These are phyloP conservation scores for Babesia sp. DNA, from an alignment of 169 alveolate species.

Conservation along the genomic window DNA sequence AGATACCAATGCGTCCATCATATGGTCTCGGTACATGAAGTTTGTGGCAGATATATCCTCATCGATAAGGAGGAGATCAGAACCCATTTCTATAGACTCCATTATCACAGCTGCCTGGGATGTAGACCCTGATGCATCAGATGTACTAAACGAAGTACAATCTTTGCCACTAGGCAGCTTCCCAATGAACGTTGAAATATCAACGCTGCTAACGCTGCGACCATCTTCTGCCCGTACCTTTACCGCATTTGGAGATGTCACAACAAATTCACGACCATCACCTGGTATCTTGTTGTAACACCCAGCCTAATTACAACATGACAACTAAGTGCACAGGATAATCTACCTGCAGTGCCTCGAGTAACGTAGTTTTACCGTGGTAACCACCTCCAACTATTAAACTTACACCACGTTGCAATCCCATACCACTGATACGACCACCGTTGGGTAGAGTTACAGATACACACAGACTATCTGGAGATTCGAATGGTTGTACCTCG, in stretches of 20 bases:
- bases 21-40: slow-evolving; percentile 59
- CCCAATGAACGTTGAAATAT: slow-evolving; percentile 76
- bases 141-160: slow-evolving; percentile 54
- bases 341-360: slow-evolving; percentile 66
- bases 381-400: slow-evolving; percentile 84
- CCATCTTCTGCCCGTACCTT: slow-evolving; percentile 77
- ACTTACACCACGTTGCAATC: slow-evolving; percentile 73
- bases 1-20: slow-evolving; percentile 53
- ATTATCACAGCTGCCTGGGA: slow-evolving; percentile 81
- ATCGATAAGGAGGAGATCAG: slow-evolving; percentile 65
- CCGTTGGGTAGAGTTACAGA: slow-evolving; percentile 49
- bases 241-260: slow-evolving; percentile 70
- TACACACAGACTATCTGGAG: slow-evolving; percentile 48
- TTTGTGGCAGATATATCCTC: slow-evolving; percentile 78
- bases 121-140: slow-evolving; percentile 79
- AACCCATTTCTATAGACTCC: slow-evolving; percentile 81
- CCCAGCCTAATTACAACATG: slow-evolving; percentile 63
- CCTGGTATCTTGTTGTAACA: slow-evolving; percentile 78
- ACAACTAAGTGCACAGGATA: background rate
- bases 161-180: slow-evolving; percentile 71
- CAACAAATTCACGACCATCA: slow-evolving; percentile 82
- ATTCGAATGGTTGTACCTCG: slow-evolving; percentile 42
- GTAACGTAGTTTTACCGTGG: slow-evolving; percentile 80
- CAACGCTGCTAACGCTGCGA: slow-evolving; percentile 63
- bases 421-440: slow-evolving; percentile 73